Evolutionary conservation across 495 filamentous ascomycete genomes (phyloP).

Genomic region (Penicillium lagena): DNA sequence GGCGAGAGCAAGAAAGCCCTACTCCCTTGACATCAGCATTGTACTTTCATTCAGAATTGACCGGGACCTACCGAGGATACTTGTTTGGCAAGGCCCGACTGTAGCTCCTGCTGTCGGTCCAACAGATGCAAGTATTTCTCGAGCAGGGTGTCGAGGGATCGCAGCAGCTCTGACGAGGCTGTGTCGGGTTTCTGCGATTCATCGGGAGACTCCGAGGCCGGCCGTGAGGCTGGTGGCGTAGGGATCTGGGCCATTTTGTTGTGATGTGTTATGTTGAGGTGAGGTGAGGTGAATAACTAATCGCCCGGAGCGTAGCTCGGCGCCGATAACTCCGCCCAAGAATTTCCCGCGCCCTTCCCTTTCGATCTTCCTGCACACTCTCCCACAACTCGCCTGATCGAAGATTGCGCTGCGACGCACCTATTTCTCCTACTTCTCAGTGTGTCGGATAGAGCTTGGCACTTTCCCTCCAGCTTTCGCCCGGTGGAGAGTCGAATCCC

Average conservation of each 20-base stretch:
- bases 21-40: slow-evolving; percentile 10
- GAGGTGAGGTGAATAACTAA: background rate
- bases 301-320: slow-evolving; percentile 18
- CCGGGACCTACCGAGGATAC: slow-evolving; percentile 49
- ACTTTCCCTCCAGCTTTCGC: background rate
- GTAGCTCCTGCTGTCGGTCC: slow-evolving; percentile 60
- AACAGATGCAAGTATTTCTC: slow-evolving; percentile 64
- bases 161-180: slow-evolving; percentile 18
- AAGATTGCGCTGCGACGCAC: background rate
- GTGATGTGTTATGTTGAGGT: background rate
- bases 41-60: background rate
- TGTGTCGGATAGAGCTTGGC: background rate
- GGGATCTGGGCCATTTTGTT: slow-evolving; percentile 28
- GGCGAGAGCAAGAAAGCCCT: slow-evolving; percentile 53
- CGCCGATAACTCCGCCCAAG: slow-evolving; percentile 43
- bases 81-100: slow-evolving; percentile 43
- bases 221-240: slow-evolving; percentile 31
- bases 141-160: slow-evolving; percentile 56
- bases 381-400: background rate
- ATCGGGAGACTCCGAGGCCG: slow-evolving; percentile 23
- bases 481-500: background rate
- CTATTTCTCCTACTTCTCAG: background rate
- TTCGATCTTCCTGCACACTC: slow-evolving; percentile 1
- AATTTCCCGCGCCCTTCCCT: slow-evolving; percentile 31
- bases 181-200: slow-evolving; percentile 14